These are phyloP conservation scores for Colletotrichum caudatum DNA, from an alignment of 2,329 filamentous ascomycete genomes.

Conservation along the genomic window DNA sequence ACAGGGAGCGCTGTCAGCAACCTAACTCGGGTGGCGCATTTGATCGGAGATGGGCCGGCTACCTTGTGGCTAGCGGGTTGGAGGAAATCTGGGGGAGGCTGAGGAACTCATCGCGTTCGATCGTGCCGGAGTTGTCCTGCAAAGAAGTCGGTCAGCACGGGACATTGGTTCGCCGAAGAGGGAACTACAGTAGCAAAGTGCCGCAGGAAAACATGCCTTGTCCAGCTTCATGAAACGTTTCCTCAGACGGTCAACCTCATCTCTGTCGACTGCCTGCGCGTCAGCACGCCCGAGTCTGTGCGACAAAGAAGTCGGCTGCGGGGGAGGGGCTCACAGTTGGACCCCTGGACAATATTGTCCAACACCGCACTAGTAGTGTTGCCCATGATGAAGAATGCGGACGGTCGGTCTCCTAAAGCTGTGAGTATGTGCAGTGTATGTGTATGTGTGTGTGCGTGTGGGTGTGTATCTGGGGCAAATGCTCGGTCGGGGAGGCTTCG, in stretches of 20 bases:
- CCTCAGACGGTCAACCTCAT: constrained; percentile 93
- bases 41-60: constrained; percentile 43
- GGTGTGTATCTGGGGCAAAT: neutral
- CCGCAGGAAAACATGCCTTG: constrained; percentile 72
- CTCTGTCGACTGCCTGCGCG: constrained; percentile 81
- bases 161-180: neutral
- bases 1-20: constrained; percentile 4
- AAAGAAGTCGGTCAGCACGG: constrained; percentile 27
- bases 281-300: constrained; percentile 37
- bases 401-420: constrained; percentile 21
- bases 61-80: constrained; percentile 96
- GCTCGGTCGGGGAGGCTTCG: constrained; percentile 3
- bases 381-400: constrained; percentile 64
- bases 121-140: constrained; percentile 96
- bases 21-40: neutral
- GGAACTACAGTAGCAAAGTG: neutral
- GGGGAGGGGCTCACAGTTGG: constrained; percentile 78
- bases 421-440: constrained; percentile 6
- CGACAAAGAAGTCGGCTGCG: constrained; percentile 41
- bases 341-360: constrained; percentile 95
- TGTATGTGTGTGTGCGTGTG: neutral
- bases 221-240: constrained; percentile 99
- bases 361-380: constrained; percentile 81
- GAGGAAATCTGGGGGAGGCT: constrained; percentile 97
- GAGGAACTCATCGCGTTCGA: constrained; percentile 98